Conservation (phyloP, 805 yeast genomes). For the Kuraishia floccosa region DNA sequence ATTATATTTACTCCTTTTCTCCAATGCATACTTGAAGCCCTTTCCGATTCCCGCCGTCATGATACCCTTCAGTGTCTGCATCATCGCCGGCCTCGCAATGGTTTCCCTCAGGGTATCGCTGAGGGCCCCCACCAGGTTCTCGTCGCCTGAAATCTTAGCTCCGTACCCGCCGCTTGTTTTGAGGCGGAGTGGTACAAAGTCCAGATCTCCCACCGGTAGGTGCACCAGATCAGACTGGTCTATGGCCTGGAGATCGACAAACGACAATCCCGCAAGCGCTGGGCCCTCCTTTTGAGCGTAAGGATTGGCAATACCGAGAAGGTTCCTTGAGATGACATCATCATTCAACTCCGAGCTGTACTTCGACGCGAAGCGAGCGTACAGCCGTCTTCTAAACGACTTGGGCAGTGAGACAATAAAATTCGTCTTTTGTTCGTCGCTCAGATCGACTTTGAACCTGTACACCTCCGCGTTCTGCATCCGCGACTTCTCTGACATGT, state of each 20-base stretch:
- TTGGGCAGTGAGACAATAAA: slow-evolving; percentile 39
- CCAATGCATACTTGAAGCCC: slow-evolving; percentile 64
- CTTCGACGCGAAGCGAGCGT: slow-evolving; percentile 11
- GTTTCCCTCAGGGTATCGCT: slow-evolving; percentile 34
- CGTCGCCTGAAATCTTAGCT: slow-evolving; percentile 29
- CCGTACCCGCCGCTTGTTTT: slow-evolving; percentile 21
- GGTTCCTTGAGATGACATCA: slow-evolving; percentile 17
- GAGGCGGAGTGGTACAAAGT: slow-evolving; percentile 14
- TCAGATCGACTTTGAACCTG: slow-evolving; percentile 16
- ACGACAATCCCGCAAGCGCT: slow-evolving; percentile 9
- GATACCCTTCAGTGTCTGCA: slow-evolving; percentile 76
- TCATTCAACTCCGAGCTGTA: slow-evolving; percentile 13
- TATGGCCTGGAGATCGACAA: slow-evolving; percentile 13
- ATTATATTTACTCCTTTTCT: slow-evolving; percentile 37
- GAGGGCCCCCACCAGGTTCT: slow-evolving; percentile 21
- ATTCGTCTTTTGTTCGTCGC: slow-evolving; percentile 22
- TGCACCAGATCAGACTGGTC: slow-evolving; percentile 7
- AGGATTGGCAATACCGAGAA: slow-evolving; percentile 5
- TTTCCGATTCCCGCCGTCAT: slow-evolving; percentile 77
- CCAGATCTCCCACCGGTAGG: slow-evolving; percentile 21
- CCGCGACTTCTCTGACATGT: not conserved
- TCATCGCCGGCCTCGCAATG: slow-evolving; percentile 56
- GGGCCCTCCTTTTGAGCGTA: not conserved
- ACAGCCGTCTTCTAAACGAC: slow-evolving; percentile 31
- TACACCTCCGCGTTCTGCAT: not conserved